phyloP scores from a whole-genome alignment of 805 yeast species.

The Candida namnaoensis region DNA sequence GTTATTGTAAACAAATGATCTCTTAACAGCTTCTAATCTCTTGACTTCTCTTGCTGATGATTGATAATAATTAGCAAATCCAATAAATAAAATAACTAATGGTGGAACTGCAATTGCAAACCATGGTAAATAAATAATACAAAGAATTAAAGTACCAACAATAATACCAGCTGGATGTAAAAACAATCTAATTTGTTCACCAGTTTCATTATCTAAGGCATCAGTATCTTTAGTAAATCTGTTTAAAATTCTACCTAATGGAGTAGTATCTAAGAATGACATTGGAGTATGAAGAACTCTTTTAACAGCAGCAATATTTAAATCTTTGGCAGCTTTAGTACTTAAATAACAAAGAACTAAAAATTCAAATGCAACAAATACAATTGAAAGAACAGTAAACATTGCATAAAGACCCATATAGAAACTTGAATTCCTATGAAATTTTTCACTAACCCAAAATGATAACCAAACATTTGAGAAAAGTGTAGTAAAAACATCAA shows the following conservation, averaged over 20 bases:
- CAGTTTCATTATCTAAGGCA: conserved; percentile 70
- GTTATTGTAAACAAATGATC: conserved; percentile 43
- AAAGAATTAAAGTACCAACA: conserved; percentile 57
- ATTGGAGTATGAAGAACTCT: conserved; percentile 69
- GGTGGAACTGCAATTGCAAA: conserved; percentile 65
- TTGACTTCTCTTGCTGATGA: conserved; percentile 43
- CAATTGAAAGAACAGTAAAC: conserved; percentile 39
- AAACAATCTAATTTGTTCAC: conserved; percentile 59
- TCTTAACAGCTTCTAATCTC: conserved; percentile 41
- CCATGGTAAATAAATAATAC: conserved; percentile 72
- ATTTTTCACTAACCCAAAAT: conserved; percentile 65
- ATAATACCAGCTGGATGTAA: conserved; percentile 45
- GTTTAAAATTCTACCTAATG: conserved; percentile 79
- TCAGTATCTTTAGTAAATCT: conserved; percentile 87
- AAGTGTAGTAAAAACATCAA: conserved; percentile 42
- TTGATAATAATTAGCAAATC: conserved; percentile 35
- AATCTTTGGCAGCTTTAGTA: conserved; percentile 42
- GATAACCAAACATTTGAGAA: conserved; percentile 58
- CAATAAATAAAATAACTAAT: conserved; percentile 33
- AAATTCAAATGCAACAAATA: conserved; percentile 37
- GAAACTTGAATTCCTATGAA: conserved; percentile 38
- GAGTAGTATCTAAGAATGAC: conserved; percentile 79
- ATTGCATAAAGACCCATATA: conserved; percentile 75
- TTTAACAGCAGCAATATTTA: conserved; percentile 55
- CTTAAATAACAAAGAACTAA: conserved; percentile 38